Conservation (phyloP, 169 alveolate species). For the Cryptosporidium andersoni region DNA sequence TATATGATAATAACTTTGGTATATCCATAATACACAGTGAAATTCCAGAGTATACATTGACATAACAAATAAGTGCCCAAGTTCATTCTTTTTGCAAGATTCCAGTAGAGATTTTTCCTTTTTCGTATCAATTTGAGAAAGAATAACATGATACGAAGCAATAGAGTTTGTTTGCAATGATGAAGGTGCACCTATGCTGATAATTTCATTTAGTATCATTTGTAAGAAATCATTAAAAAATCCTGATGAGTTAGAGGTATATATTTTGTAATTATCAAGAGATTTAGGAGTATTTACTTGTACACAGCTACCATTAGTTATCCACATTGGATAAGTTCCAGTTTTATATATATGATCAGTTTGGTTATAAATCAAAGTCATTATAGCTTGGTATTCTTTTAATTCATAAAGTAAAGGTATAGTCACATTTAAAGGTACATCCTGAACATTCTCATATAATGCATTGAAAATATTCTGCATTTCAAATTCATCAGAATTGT, state of each 20-base stretch:
- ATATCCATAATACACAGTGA: conserved; percentile 39
- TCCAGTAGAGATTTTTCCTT: conserved; percentile 37
- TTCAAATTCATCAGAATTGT: neutral
- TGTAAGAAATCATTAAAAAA: conserved; percentile 30
- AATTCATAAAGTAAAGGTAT: conserved; percentile 6
- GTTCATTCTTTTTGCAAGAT: conserved; percentile 5
- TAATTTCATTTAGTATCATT: conserved; percentile 31
- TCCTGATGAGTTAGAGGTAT: conserved; percentile 23
- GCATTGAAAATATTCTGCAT: neutral
- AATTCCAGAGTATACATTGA: conserved; percentile 50
- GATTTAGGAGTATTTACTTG: conserved; percentile 33
- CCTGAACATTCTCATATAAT: conserved; percentile 15
- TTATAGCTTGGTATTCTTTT: conserved; percentile 14
- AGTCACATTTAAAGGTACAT: conserved; percentile 39
- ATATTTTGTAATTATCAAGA: conserved; percentile 1
- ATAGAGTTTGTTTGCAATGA: neutral
- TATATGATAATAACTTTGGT: conserved; percentile 18
- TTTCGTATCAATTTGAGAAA: conserved; percentile 12
- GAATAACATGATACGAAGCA: conserved; percentile 5
- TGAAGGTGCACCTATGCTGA: conserved; percentile 9
- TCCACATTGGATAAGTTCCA: conserved; percentile 44
- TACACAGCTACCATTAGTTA: conserved; percentile 41
- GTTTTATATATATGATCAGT: conserved; percentile 34
- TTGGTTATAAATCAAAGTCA: conserved; percentile 17
- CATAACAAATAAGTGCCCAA: neutral